Evolutionary conservation across 2,329 filamentous ascomycete genomes (phyloP).

Genomic region (Aspergillus calidoustus): DNA sequence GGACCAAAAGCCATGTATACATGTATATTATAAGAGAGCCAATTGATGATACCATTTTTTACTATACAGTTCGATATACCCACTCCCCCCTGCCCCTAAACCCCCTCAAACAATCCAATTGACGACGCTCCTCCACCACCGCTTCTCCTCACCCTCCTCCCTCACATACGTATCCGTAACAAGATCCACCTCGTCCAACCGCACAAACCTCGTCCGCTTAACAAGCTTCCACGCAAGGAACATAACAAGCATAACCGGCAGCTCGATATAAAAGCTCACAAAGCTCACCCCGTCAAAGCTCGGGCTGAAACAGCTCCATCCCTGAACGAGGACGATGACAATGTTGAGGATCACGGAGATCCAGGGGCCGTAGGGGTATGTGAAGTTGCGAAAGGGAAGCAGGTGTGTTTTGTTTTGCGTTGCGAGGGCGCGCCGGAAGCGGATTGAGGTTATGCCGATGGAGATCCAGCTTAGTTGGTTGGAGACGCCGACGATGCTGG

Average conservation of each 20-base stretch:
- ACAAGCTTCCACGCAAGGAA: conserved; percentile 61
- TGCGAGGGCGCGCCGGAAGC: conserved; percentile 64
- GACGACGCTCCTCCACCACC: background rate
- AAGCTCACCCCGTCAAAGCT: conserved; percentile 49
- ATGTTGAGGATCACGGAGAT: conserved; percentile 61
- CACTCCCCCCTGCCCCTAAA: background rate
- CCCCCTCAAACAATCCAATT: conserved; percentile 6
- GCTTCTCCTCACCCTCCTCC: background rate
- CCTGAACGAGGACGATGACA: conserved; percentile 66
- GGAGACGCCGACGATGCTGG: conserved; percentile 66
- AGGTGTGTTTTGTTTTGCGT: conserved; percentile 64
- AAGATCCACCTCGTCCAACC: conserved; percentile 55
- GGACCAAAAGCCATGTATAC: too few species aligned
- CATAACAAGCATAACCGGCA: conserved; percentile 63
- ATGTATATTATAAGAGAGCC: background rate
- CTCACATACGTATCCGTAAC: conserved; percentile 36
- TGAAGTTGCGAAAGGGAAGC: conserved; percentile 69
- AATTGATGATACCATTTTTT: too few species aligned
- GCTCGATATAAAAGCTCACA: conserved; percentile 67
- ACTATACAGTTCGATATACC: background rate
- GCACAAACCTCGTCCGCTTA: conserved; percentile 52
- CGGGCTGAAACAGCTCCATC: conserved; percentile 64
- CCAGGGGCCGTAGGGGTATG: conserved; percentile 66
- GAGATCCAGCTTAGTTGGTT: conserved; percentile 69
- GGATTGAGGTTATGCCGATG: conserved; percentile 67